Evolutionary conservation across 1,139 yeast species (phyloP).

Genomic region (Taphrina populina): DNA sequence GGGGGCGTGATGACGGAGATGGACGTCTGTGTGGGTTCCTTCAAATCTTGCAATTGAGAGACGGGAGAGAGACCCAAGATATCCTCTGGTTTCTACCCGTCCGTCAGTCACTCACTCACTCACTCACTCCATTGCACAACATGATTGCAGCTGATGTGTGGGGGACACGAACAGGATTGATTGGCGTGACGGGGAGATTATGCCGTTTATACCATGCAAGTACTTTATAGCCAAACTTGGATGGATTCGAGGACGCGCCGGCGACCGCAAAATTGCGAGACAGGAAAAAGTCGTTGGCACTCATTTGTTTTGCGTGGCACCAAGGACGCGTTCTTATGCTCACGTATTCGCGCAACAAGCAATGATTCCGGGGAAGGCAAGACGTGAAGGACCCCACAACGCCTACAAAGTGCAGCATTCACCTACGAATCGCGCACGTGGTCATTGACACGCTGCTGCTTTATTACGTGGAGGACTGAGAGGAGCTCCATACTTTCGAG

Average conservation of each 20-base stretch:
- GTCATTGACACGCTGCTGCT: too few species aligned
- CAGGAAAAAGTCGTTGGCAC: slow-evolving; percentile 48
- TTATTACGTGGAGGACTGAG: too few species aligned
- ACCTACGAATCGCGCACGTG: too few species aligned
- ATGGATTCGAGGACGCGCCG: slow-evolving; percentile 68
- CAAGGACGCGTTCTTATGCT: too few species aligned
- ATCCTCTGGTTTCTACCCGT: slow-evolving; percentile 52
- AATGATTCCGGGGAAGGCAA: too few species aligned
- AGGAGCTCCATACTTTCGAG: too few species aligned
- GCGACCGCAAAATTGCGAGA: slow-evolving; percentile 61
- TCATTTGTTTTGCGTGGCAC: too few species aligned
- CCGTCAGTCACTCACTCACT: too few species aligned
- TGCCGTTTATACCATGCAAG: slow-evolving; percentile 65
- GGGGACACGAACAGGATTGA: slow-evolving; percentile 49
- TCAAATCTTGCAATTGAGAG: slow-evolving; percentile 31
- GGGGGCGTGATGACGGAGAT: slow-evolving; percentile 72
- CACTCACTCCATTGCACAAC: too few species aligned
- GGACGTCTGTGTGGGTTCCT: slow-evolving; percentile 41
- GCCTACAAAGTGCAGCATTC: too few species aligned
- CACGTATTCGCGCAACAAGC: not conserved
- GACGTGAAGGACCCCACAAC: too few species aligned
- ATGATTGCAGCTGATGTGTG: not conserved
- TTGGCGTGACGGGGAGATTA: slow-evolving; percentile 61
- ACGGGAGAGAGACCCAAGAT: slow-evolving; percentile 49
- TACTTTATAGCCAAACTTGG: slow-evolving; percentile 71